Evolutionary conservation across 192 early-diverging fungal species (phyloP).

Genomic region (Haplosporangium gracile): DNA sequence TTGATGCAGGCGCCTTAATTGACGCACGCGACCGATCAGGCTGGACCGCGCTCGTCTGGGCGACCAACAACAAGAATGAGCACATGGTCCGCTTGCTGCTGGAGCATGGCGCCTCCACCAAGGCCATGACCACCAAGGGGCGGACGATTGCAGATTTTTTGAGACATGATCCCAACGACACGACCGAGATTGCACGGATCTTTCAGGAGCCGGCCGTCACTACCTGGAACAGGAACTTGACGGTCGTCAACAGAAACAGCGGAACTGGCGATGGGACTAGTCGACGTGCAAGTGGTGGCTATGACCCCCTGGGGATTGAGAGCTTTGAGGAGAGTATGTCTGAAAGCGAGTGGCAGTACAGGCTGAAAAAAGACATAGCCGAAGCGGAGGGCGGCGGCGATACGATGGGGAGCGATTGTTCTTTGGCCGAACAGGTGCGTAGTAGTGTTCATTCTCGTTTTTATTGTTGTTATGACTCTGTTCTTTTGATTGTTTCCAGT

Average conservation of each 20-base stretch:
- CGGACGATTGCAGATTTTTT: constrained; percentile 82
- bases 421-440: constrained; percentile 34
- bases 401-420: background rate
- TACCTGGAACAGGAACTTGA: background rate
- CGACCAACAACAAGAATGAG: constrained; percentile 83
- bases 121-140: constrained; percentile 74
- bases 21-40: constrained; percentile 85
- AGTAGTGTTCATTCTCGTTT: background rate
- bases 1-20: constrained; percentile 80
- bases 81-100: constrained; percentile 80
- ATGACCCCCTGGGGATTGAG: constrained; percentile 8
- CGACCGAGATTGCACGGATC: constrained; percentile 62
- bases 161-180: constrained; percentile 58
- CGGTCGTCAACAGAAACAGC: background rate
- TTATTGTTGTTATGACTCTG: background rate
- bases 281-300: background rate
- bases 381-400: background rate
- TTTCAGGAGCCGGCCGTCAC: constrained; percentile 38
- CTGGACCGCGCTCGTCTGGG: constrained; percentile 96
- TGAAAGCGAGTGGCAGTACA: constrained; percentile 24
- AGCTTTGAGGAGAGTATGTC: constrained; percentile 31
- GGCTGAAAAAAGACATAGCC: constrained; percentile 14
- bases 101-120: constrained; percentile 80
- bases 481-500: background rate
- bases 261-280: background rate